phyloP scores from a whole-genome alignment of 805 yeast species.

The Lipomyces anomalus region DNA sequence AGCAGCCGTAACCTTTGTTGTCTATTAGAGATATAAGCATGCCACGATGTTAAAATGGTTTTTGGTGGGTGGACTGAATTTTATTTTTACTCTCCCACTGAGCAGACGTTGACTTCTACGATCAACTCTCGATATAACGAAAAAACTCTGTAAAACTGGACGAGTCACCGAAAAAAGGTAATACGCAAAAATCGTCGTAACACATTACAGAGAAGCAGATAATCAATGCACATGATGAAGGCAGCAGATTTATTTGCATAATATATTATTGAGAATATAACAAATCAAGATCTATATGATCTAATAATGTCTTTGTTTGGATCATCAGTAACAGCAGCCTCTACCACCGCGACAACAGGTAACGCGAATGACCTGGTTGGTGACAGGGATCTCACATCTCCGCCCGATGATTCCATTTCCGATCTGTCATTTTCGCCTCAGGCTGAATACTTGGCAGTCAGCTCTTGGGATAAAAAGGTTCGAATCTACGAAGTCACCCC shows the following conservation, averaged over 20 bases:
- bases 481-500: conserved; percentile 80
- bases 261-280: background rate
- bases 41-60: no score
- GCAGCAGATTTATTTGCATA: background rate
- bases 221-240: background rate
- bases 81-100: no score
- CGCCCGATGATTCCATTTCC: conserved; percentile 88
- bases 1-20: no score
- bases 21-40: no score
- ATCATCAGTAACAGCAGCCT: conserved; percentile 9
- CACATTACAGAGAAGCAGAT: no score
- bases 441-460: conserved; percentile 71
- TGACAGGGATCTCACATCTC: conserved; percentile 52
- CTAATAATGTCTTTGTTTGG: conserved; percentile 21
- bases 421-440: conserved; percentile 82
- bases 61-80: no score
- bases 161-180: background rate
- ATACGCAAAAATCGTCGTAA: background rate
- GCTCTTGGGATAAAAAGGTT: conserved; percentile 94
- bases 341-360: conserved; percentile 5
- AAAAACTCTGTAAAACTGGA: no score
- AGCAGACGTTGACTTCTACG: no score
- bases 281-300: background rate
- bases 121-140: no score
- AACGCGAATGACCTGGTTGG: conserved; percentile 48